Percentiles rank a stretch among this genome's conserved stretches.
Conservation (phyloP, 2,329 filamentous ascomycete genomes). For the Cercospora canescens region DNA sequence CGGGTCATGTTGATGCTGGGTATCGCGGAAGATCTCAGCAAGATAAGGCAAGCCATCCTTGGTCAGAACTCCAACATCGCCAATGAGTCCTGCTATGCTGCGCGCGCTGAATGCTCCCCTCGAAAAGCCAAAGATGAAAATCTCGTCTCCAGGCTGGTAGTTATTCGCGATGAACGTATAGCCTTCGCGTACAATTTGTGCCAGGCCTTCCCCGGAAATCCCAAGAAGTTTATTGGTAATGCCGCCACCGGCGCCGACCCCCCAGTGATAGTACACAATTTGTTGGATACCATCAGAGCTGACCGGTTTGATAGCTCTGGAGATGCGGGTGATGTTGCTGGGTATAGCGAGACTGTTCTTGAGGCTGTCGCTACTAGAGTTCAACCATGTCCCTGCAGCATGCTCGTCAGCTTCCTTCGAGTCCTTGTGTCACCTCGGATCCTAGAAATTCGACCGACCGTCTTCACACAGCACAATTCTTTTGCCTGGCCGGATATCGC, state of each 20-base stretch:
- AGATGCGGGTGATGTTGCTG: conserved; percentile 52
- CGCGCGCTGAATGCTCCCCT: conserved; percentile 50
- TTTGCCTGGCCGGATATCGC: conserved; percentile 22
- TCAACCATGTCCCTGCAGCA: conserved; percentile 47
- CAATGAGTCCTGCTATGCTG: conserved; percentile 48
- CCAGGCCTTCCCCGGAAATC: conserved; percentile 20
- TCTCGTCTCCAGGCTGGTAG: conserved; percentile 53
- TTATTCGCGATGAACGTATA: conserved; percentile 56
- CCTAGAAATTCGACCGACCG: conserved; percentile 16
- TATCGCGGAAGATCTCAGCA: conserved; percentile 49
- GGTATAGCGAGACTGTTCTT: conserved; percentile 46
- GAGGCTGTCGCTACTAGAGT: conserved; percentile 49
- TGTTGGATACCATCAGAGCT: conserved; percentile 51
- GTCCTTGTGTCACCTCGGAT: neutral
- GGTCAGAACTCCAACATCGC: conserved; percentile 49
- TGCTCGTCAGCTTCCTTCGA: conserved; percentile 4
- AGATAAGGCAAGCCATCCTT: conserved; percentile 47
- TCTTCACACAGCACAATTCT: conserved; percentile 31
- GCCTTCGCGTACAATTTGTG: conserved; percentile 49
- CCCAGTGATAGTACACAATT: conserved; percentile 53
- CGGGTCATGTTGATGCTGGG: conserved; percentile 45
- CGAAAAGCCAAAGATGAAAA: conserved; percentile 52
- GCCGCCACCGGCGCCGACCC: conserved; percentile 48
- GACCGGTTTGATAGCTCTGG: conserved; percentile 50
- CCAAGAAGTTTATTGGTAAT: conserved; percentile 41